These are phyloP conservation scores for Microdochium bolleyi DNA, from an alignment of 2,329 filamentous ascomycete genomes.

Conservation along the genomic window DNA sequence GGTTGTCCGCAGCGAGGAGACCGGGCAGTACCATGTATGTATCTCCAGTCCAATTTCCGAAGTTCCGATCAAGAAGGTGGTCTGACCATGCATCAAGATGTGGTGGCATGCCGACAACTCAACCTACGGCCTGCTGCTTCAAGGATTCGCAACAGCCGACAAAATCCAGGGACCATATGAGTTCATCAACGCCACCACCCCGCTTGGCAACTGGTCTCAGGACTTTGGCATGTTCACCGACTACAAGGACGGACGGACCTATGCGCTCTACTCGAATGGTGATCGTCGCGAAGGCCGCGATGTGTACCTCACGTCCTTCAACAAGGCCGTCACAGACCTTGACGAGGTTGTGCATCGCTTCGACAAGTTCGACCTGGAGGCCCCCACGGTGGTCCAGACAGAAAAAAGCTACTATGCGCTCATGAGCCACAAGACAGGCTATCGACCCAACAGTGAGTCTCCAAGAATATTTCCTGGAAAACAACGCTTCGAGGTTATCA, in stretches of 20 bases:
- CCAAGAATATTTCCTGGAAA: not conserved
- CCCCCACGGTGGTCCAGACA: conserved; percentile 51
- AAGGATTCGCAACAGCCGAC: conserved; percentile 46
- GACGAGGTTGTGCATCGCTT: conserved; percentile 46
- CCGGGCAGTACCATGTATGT: conserved; percentile 46
- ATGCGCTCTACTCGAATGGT: conserved; percentile 52
- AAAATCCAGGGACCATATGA: conserved; percentile 44
- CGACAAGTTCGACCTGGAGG: conserved; percentile 52
- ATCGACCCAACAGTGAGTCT: conserved; percentile 43
- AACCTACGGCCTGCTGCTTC: conserved; percentile 46
- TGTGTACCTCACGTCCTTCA: conserved; percentile 47
- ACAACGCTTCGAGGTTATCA: too few species aligned
- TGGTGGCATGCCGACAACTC: conserved; percentile 55
- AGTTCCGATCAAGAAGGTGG: not conserved
- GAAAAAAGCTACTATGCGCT: conserved; percentile 51
- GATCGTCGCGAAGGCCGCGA: conserved; percentile 46
- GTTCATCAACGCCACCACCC: conserved; percentile 43
- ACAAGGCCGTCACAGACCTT: conserved; percentile 40
- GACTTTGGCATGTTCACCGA: conserved; percentile 55
- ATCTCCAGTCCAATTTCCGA: not conserved
- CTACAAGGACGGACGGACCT: conserved; percentile 46
- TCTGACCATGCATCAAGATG: conserved; percentile 22
- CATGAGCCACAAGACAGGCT: conserved; percentile 57
- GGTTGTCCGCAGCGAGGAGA: conserved; percentile 47
- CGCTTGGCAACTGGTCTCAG: conserved; percentile 55